Conservation (phyloP, 2,329 filamentous ascomycete genomes). For the Fusarium lateritium region DNA sequence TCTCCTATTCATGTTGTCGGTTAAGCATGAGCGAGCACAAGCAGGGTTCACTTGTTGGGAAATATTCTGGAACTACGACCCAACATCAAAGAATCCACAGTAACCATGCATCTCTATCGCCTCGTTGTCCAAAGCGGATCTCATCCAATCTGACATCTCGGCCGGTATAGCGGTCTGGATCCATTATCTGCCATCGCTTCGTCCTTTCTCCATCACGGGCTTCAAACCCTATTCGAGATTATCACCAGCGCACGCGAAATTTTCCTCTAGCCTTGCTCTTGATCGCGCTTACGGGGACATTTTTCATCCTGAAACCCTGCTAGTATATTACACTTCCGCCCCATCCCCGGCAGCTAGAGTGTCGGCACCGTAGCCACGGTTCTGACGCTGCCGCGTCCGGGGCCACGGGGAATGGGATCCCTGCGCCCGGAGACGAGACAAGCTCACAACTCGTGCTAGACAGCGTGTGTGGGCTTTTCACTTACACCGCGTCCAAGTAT, state of each 20-base stretch:
- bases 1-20: constrained; percentile 19
- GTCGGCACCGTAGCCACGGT: constrained; percentile 50
- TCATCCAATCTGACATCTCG: constrained; percentile 36
- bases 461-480: constrained; percentile 27
- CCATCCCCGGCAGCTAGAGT: constrained; percentile 39
- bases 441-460: constrained; percentile 18
- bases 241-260: constrained; percentile 22
- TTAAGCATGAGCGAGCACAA: not conserved
- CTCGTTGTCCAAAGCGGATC: constrained; percentile 38
- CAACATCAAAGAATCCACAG: constrained; percentile 25
- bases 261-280: constrained; percentile 24
- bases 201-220: constrained; percentile 33
- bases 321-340: constrained; percentile 32
- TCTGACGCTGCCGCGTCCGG: constrained; percentile 46
- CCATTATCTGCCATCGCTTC: constrained; percentile 12
- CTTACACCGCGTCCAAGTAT: constrained; percentile 12
- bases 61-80: constrained; percentile 34
- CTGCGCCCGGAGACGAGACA: constrained; percentile 38
- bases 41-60: constrained; percentile 36
- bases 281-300: constrained; percentile 30
- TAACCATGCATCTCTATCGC: constrained; percentile 23
- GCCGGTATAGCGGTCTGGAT: constrained; percentile 30
- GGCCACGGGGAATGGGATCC: constrained; percentile 43
- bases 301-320: constrained; percentile 37
- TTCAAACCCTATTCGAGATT: constrained; percentile 41